A percentile compares a stretch with the other conserved stretches of the same genome.
phyloP scores from a whole-genome alignment of 306 rosid genomes.

The Dryas octopetala region DNA sequence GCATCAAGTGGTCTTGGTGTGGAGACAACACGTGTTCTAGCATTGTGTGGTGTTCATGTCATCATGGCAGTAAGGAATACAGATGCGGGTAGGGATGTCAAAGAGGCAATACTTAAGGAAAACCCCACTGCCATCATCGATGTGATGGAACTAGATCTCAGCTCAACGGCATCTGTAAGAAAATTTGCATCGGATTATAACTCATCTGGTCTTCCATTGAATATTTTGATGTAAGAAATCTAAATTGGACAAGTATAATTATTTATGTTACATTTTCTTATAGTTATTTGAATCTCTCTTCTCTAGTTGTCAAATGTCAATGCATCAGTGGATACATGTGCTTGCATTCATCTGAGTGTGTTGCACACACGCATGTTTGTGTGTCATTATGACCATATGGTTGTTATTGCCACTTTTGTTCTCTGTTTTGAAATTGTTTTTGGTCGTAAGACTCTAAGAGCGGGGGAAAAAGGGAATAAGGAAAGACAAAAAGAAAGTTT shows the following conservation, averaged over 20 bases:
- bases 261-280: not conserved
- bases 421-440: not conserved
- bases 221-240: no score
- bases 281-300: not conserved
- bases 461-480: not conserved
- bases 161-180: slow-evolving; percentile 69
- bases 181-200: slow-evolving; percentile 62
- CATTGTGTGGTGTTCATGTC: slow-evolving; percentile 72
- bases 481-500: not conserved
- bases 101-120: slow-evolving; percentile 47
- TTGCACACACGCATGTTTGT: not conserved
- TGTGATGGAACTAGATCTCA: slow-evolving; percentile 71
- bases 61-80: slow-evolving; percentile 82
- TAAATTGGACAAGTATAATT: no score
- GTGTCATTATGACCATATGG: not conserved
- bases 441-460: not conserved
- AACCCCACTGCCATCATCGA: slow-evolving; percentile 57
- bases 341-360: not conserved
- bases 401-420: not conserved
- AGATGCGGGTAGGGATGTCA: slow-evolving; percentile 45
- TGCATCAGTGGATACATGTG: not conserved
- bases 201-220: slow-evolving; percentile 67
- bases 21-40: slow-evolving; percentile 72
- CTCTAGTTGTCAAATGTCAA: not conserved
- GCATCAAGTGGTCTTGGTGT: slow-evolving; percentile 83